Evolutionary conservation across 495 filamentous ascomycete genomes (phyloP).

Genomic region (Patellaria atrata): DNA sequence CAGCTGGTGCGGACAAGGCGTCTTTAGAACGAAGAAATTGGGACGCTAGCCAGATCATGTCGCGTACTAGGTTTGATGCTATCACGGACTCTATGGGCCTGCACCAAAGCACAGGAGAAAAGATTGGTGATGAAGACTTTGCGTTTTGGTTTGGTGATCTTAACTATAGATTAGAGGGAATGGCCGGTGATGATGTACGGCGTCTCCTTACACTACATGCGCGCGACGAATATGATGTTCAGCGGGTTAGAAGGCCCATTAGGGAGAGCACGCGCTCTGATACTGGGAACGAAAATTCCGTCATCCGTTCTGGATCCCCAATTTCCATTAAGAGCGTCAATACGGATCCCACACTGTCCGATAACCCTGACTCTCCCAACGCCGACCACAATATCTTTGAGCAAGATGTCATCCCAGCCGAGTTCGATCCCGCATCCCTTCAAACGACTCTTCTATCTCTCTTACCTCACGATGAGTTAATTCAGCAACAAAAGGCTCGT

Average conservation of each 20-base stretch:
- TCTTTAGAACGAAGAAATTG: conserved; percentile 74
- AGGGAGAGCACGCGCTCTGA: background rate
- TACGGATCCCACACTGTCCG: no score
- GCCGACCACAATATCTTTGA: conserved; percentile 5
- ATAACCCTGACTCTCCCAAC: conserved; percentile 25
- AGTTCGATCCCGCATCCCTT: conserved; percentile 48
- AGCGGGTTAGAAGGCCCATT: no score
- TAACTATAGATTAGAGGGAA: conserved; percentile 81
- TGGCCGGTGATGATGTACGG: conserved; percentile 82
- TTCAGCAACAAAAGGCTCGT: conserved; percentile 50
- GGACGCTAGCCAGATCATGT: conserved; percentile 69
- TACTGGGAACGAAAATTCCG: background rate
- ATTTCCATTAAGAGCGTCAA: no score
- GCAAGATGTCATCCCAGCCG: conserved; percentile 16
- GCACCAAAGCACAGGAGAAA: conserved; percentile 39
- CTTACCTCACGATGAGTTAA: conserved; percentile 81
- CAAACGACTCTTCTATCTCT: conserved; percentile 77
- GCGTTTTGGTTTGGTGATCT: conserved; percentile 94
- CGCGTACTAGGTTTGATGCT: conserved; percentile 59
- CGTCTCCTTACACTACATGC: conserved; percentile 72
- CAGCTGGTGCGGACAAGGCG: conserved; percentile 64
- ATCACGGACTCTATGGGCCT: conserved; percentile 41
- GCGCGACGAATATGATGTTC: conserved; percentile 64
- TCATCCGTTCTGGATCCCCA: no score
- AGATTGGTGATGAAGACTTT: conserved; percentile 83